Conservation (phyloP, 371 early-diverging fungal species). For the Lichtheimia ramosa region DNA sequence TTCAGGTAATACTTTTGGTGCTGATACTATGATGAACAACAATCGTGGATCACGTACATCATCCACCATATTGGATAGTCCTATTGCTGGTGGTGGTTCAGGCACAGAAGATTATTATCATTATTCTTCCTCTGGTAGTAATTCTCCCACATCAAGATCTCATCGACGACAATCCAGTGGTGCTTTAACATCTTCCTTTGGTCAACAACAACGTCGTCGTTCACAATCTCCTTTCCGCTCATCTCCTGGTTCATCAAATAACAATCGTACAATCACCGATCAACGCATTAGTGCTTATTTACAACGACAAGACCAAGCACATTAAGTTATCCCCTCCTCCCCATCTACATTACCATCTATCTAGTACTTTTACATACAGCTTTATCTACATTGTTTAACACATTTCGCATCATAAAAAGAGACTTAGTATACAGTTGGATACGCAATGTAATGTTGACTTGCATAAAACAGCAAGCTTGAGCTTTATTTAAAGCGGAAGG, state of each 20-base stretch:
- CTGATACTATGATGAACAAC: constrained; percentile 10
- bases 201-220: constrained; percentile 3
- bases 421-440: too few species aligned
- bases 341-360: too few species aligned
- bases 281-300: constrained; percentile 34
- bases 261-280: constrained; percentile 26
- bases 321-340: too few species aligned
- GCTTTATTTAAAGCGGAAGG: too few species aligned
- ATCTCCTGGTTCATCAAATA: too few species aligned
- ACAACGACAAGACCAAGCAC: too few species aligned
- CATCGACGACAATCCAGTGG: constrained; percentile 3
- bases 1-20: constrained; percentile 24
- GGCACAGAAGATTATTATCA: constrained; percentile 4
- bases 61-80: constrained; percentile 7
- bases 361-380: too few species aligned
- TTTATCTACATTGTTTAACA: too few species aligned
- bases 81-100: not conserved
- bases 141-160: constrained; percentile 9
- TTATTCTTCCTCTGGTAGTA: constrained; percentile 7
- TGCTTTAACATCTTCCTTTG: constrained; percentile 1
- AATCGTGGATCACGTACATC: constrained; percentile 15
- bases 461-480: too few species aligned
- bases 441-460: too few species aligned
- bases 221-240: constrained; percentile 3
- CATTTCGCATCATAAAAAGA: too few species aligned